A percentile compares a stretch with the other conserved stretches of the same genome.
phyloP scores from a whole-genome alignment of 2,329 filamentous ascomycete genomes.

The Cercospora sesami region DNA sequence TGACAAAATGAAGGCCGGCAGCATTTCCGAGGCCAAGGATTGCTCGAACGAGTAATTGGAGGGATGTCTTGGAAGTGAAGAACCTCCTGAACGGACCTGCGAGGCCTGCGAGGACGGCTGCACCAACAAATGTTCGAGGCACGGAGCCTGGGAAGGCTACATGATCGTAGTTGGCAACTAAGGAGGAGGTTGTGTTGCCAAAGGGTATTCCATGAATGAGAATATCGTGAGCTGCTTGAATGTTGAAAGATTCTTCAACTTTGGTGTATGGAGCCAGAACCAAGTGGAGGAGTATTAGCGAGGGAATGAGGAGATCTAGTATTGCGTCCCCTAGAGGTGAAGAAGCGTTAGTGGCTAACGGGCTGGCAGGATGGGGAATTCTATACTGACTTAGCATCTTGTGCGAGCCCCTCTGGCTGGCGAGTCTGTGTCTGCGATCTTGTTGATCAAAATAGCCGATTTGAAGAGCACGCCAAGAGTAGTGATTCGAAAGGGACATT shows the following conservation, averaged over 20 bases:
- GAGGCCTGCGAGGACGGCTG: constrained; percentile 72
- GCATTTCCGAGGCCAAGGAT: constrained; percentile 78
- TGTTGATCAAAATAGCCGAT: constrained; percentile 20
- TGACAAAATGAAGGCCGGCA: constrained; percentile 65
- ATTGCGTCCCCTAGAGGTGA: constrained; percentile 47
- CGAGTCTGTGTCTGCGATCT: not conserved
- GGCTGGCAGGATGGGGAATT: not conserved
- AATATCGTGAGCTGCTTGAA: constrained; percentile 91
- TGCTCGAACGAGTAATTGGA: constrained; percentile 66
- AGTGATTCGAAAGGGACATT: constrained; percentile 27
- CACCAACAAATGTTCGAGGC: constrained; percentile 84
- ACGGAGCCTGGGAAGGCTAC: constrained; percentile 87
- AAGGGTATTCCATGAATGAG: constrained; percentile 73
- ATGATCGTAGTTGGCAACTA: constrained; percentile 74
- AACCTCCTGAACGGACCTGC: constrained; percentile 65
- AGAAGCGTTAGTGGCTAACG: not conserved
- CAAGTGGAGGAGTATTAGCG: constrained; percentile 41
- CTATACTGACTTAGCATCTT: constrained; percentile 8
- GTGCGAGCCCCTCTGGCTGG: not conserved
- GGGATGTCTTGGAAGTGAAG: constrained; percentile 57
- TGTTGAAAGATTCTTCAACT: constrained; percentile 97
- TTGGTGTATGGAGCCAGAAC: constrained; percentile 81
- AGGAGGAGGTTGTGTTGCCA: constrained; percentile 31
- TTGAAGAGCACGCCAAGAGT: constrained; percentile 28
- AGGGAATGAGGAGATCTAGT: constrained; percentile 60